These are phyloP conservation scores for Ulota crispa DNA, from an alignment of 225 moss, liverwort and hornwort species.

Conservation along the genomic window DNA sequence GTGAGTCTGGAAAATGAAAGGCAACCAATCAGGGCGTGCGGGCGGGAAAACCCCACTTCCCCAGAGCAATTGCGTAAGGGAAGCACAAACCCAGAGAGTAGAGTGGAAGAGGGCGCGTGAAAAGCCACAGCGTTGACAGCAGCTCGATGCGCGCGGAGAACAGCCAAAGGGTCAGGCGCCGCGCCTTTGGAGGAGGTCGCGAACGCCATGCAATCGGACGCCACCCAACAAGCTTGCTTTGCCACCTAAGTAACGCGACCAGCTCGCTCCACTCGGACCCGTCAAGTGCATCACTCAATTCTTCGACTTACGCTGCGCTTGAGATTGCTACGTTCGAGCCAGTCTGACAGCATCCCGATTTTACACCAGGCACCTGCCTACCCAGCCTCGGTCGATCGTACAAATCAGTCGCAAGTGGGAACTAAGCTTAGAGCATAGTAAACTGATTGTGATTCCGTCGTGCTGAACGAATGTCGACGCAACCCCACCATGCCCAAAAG, in stretches of 20 bases:
- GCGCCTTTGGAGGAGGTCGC: constrained; percentile 39
- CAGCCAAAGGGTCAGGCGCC: constrained; percentile 83
- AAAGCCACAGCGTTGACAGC: constrained; percentile 80
- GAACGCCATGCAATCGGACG: constrained; percentile 32
- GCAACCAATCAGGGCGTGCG: not conserved
- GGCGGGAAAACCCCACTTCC: not conserved
- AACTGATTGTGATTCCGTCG: not conserved
- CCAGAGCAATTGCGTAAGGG: not conserved
- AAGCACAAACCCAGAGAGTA: constrained; percentile 73
- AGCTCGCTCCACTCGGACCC: not conserved
- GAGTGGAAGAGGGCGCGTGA: constrained; percentile 64
- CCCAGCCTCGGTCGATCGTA: not conserved
- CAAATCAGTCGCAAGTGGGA: not conserved
- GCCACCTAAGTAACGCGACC: not conserved
- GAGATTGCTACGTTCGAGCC: not conserved
- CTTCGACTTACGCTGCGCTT: not conserved
- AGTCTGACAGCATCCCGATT: not conserved
- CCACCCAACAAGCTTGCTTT: not conserved
- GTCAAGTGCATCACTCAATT: not conserved
- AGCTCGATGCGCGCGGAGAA: constrained; percentile 88
- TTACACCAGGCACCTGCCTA: not conserved
- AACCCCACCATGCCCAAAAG: too few relatives aligned
- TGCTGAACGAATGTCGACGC: not conserved
- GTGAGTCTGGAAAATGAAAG: not conserved
- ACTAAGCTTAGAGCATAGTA: not conserved